These are phyloP conservation scores for Phytopythium oedochilum DNA, from an alignment of 352 stramenopile genomes.

Conservation along the genomic window DNA sequence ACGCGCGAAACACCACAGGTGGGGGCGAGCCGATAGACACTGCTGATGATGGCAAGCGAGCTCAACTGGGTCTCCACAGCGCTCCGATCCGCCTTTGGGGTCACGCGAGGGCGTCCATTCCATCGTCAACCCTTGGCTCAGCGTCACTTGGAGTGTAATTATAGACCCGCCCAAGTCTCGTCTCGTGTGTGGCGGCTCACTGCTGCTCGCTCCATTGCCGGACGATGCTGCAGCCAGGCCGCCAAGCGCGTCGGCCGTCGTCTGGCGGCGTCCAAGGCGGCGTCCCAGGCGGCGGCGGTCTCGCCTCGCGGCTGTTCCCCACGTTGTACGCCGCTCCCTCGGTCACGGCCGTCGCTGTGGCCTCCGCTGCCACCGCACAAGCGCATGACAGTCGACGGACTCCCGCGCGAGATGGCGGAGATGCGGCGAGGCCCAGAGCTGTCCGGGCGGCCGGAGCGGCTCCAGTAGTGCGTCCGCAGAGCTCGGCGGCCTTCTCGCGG, in stretches of 20 bases:
- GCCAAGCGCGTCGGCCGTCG: not conserved
- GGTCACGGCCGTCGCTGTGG: not conserved
- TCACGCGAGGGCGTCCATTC: no score
- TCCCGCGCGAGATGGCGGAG: not conserved
- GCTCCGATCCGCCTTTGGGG: no score
- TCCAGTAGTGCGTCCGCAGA: not conserved
- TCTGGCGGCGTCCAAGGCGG: not conserved
- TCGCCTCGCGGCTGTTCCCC: slow-evolving; percentile 3
- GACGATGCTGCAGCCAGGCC: not conserved
- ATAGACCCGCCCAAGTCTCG: not conserved
- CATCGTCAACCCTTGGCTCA: no score
- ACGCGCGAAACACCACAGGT: no score
- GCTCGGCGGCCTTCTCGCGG: slow-evolving; percentile 28
- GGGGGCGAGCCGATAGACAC: no score
- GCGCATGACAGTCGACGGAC: not conserved
- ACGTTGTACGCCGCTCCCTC: slow-evolving; percentile 2
- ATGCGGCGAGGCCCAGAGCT: no score
- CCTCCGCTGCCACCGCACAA: not conserved
- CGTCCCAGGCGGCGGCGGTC: not conserved
- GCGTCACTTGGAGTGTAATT: not conserved
- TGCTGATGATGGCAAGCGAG: no score
- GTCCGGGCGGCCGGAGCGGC: no score
- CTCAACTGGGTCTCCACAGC: no score
- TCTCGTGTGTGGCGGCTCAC: not conserved
- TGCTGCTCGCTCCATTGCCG: not conserved